Evolutionary conservation across 1,284 basidiomycete genomes (phyloP), one percentile per base, ranked within the genome.

Genomic region (Vanrija sp.): DNA sequence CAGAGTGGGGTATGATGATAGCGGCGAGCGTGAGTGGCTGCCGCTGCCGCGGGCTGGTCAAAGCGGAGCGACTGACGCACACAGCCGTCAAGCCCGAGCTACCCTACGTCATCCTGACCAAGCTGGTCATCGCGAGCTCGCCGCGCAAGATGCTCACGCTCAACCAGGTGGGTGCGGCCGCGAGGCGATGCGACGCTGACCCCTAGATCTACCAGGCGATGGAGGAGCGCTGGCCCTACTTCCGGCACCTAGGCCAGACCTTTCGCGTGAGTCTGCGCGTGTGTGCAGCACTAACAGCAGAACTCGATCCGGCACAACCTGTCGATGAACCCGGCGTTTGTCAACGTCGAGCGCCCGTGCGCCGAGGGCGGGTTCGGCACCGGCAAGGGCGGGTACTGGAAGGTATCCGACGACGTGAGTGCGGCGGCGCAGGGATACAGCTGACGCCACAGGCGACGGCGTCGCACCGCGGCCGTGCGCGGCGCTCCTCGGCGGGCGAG

Each of bases 301-400:
- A 85, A 85, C 65, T 91, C 88, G 7, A 89, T 94, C 54, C 82
- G 91, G 10, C 91, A 94, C 73, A 88, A 86, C 59, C 79, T 95
- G 4, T 89, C 87, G 4, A 75, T 93, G 36, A 86, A 90, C 69
- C 83, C 85, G 54, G 84, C 86, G 46, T 94, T 94, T 71, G 71
- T 79, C 53, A 82, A 83, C 51, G 78, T 81, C 36, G 64, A 68
- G 41, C 51, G 67, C 15, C 54, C 61, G 0, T 46, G 43, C 5
- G 48, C 54, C 35, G 67, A 67, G 16, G 63, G 59, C 1, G 53
- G 55, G 8, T 38, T 56, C 6, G 65, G 66, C 6, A 49, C 47
- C 4, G 57, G 57, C 23, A 72, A 69, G 47, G 69, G 69, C n/a
- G 63, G 63, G 7, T 68, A 67, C 46, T 72, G 69, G 69, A 60